Evolutionary conservation across 2,329 filamentous ascomycete species (phyloP).

Genomic region (Aspergillus ochraceus): DNA sequence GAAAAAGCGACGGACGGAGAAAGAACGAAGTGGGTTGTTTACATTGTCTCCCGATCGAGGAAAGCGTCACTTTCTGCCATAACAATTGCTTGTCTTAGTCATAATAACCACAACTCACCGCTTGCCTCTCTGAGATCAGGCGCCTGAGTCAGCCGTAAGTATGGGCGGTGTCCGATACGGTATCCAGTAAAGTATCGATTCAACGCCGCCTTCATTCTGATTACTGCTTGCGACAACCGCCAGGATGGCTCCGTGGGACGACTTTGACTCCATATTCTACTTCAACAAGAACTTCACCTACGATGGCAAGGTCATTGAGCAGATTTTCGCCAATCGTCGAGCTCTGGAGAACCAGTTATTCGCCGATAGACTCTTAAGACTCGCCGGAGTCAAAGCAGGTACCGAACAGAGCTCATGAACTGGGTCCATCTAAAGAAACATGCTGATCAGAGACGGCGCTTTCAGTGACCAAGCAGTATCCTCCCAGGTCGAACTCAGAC

Average conservation of each 20-base stretch:
- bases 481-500: constrained; percentile 67
- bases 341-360: constrained; percentile 70
- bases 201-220: background rate
- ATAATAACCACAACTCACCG: constrained; percentile 22
- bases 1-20: constrained; percentile 17
- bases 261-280: constrained; percentile 69
- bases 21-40: constrained; percentile 39
- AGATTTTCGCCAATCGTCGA: constrained; percentile 67
- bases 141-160: constrained; percentile 9
- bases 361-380: constrained; percentile 73
- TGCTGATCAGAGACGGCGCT: constrained; percentile 11
- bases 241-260: constrained; percentile 52
- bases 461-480: constrained; percentile 65
- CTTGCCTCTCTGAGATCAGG: constrained; percentile 2
- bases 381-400: constrained; percentile 71
- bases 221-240: background rate
- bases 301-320: constrained; percentile 59
- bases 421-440: background rate
- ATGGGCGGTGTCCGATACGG: constrained; percentile 4
- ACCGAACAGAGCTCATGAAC: constrained; percentile 14
- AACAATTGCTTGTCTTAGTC: constrained; percentile 20
- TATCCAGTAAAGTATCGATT: constrained; percentile 9
- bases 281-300: constrained; percentile 62
- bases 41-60: constrained; percentile 34
- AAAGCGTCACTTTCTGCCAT: constrained; percentile 35